Conservation (phyloP, 1,284 basidiomycete genomes). For the Ceratobasidium theobromae region DNA sequence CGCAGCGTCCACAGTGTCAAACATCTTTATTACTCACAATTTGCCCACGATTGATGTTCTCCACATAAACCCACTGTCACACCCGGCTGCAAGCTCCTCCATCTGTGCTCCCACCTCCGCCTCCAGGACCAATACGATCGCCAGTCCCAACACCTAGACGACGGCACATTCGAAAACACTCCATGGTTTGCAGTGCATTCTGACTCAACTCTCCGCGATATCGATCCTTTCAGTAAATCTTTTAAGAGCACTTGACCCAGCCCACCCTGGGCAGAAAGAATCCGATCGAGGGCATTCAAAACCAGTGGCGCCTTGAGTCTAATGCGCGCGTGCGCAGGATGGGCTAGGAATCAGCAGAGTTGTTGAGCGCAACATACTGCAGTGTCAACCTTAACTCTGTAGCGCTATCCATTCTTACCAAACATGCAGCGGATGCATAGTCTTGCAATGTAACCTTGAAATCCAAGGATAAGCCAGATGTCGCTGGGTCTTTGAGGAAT, state of each 20-base stretch:
- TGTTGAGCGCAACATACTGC: slow-evolving; percentile 80
- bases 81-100: slow-evolving; percentile 82
- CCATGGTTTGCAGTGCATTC: slow-evolving; percentile 86
- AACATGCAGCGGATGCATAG: slow-evolving; percentile 85
- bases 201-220: slow-evolving; percentile 85
- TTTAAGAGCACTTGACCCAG: slow-evolving; percentile 94
- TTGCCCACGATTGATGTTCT: too few relatives aligned
- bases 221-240: slow-evolving; percentile 90
- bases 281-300: slow-evolving; percentile 91
- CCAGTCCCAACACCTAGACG: slow-evolving; percentile 80
- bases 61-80: slow-evolving; percentile 99
- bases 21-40: too few relatives aligned
- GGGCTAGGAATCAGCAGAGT: slow-evolving; percentile 96
- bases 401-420: slow-evolving; percentile 97
- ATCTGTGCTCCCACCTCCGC: slow-evolving; percentile 6
- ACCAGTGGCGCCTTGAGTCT: slow-evolving; percentile 95
- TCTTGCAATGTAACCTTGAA: slow-evolving; percentile 88
- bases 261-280: slow-evolving; percentile 77
- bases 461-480: slow-evolving; percentile 92
- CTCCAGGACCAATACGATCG: not conserved
- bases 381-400: slow-evolving; percentile 94
- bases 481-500: slow-evolving; percentile 92
- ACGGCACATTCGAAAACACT: slow-evolving; percentile 88
- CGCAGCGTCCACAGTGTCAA: too few relatives aligned
- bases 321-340: slow-evolving; percentile 76